phyloP scores from a whole-genome alignment of 192 early-diverging fungal species.

The Phycomyces nitens region DNA sequence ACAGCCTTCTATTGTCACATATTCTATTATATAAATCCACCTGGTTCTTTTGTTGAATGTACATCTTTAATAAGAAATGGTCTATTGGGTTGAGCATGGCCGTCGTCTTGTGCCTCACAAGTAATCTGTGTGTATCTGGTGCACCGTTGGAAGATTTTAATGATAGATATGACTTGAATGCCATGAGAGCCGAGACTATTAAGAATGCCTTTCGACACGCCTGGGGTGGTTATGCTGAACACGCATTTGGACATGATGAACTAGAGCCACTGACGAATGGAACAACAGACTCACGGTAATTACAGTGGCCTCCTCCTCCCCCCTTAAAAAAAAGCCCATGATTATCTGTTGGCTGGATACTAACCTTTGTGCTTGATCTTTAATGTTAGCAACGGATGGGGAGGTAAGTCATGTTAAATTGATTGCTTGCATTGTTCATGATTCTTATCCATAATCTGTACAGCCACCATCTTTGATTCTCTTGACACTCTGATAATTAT shows the following conservation, averaged over 20 bases:
- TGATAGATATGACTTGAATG: background rate
- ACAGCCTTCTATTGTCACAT: too few relatives aligned
- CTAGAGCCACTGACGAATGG: slow-evolving; percentile 36
- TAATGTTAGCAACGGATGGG: slow-evolving; percentile 47
- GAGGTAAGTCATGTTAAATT: slow-evolving; percentile 20
- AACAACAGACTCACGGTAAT: slow-evolving; percentile 31
- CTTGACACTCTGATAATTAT: slow-evolving; percentile 87
- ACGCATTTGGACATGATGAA: slow-evolving; percentile 79
- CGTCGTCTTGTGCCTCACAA: background rate
- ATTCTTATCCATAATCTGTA: background rate
- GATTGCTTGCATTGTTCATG: background rate
- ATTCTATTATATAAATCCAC: too few relatives aligned
- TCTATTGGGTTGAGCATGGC: background rate
- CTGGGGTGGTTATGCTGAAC: slow-evolving; percentile 70
- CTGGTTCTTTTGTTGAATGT: too few relatives aligned
- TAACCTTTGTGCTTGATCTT: background rate
- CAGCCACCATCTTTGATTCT: slow-evolving; percentile 74
- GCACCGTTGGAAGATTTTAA: background rate
- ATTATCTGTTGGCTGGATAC: background rate
- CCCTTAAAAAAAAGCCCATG: background rate
- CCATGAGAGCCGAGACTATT: slow-evolving; percentile 34
- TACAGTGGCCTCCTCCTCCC: background rate
- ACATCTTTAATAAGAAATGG: too few relatives aligned
- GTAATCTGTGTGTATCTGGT: background rate
- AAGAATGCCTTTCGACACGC: slow-evolving; percentile 61